Evolutionary conservation across 768 basidiomycete genomes (phyloP).

Genomic region (Lyophyllum semitale): DNA sequence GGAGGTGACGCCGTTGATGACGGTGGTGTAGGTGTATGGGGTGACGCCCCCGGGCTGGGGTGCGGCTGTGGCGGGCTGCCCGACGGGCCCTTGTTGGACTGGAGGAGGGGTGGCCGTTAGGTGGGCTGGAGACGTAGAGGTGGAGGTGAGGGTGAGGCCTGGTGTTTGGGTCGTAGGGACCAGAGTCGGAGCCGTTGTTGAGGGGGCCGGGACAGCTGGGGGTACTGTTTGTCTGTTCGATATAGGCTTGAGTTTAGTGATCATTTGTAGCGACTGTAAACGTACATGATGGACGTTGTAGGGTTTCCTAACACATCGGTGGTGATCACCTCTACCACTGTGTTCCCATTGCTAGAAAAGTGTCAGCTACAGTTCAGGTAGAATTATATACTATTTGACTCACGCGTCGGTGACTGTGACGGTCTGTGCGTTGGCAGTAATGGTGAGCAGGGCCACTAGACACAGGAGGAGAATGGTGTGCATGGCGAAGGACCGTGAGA

Average conservation of each 20-base stretch:
- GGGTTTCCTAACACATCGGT: slow-evolving; percentile 8
- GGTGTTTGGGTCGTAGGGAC: slow-evolving; percentile 21
- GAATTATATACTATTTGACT: slow-evolving; percentile 14
- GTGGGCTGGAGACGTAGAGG: slow-evolving; percentile 18
- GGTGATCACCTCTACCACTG: slow-evolving; percentile 47
- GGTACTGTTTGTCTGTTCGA: slow-evolving; percentile 24
- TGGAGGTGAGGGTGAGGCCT: slow-evolving; percentile 7
- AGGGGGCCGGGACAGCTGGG: slow-evolving; percentile 15
- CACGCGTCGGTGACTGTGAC: slow-evolving; percentile 49
- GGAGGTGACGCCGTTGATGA: slow-evolving; percentile 36
- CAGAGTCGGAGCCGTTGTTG: slow-evolving; percentile 22
- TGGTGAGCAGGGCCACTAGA: slow-evolving; percentile 19
- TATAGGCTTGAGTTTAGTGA: not conserved
- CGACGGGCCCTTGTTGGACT: slow-evolving; percentile 56
- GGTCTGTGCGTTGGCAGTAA: slow-evolving; percentile 44
- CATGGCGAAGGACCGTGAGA: slow-evolving; percentile 17
- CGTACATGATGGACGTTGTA: slow-evolving; percentile 19
- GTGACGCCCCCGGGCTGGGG: slow-evolving; percentile 46
- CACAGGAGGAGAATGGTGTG: slow-evolving; percentile 9
- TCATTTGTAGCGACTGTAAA: too few species aligned
- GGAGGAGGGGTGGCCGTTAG: slow-evolving; percentile 18
- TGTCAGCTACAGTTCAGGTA: slow-evolving; percentile 1
- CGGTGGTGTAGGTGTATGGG: slow-evolving; percentile 53
- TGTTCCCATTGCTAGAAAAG: slow-evolving; percentile 39
- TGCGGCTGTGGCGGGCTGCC: slow-evolving; percentile 44